These are phyloP conservation scores for Mentha longifolia DNA, from an alignment of 257 asterid genomes.

Conservation along the genomic window DNA sequence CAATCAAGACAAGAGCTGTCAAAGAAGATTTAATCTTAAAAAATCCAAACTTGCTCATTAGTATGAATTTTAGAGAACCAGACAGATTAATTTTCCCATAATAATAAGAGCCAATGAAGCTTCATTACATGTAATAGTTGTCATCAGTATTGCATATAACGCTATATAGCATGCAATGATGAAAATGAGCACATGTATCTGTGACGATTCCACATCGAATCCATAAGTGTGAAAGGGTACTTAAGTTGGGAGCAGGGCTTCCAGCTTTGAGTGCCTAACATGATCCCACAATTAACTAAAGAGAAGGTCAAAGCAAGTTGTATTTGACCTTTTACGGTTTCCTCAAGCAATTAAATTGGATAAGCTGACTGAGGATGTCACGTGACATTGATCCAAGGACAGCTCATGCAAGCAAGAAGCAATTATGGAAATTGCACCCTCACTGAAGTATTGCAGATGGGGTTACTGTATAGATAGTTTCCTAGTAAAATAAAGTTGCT, in stretches of 20 bases:
- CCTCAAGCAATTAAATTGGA: background rate
- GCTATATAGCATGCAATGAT: background rate
- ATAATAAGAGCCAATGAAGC: background rate
- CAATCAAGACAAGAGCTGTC: constrained; percentile 4
- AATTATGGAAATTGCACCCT: no score
- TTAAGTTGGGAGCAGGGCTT: no score
- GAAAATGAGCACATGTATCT: background rate
- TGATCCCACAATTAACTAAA: background rate
- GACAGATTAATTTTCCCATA: no score
- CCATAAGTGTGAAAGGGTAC: no score
- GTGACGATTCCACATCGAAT: no score
- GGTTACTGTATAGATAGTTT: no score
- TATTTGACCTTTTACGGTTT: background rate
- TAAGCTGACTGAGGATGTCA: background rate
- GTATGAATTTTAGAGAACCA: no score
- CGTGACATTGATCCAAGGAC: background rate
- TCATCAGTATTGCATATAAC: background rate
- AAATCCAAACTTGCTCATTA: background rate
- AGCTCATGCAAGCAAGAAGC: background rate
- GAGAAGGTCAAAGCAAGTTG: background rate
- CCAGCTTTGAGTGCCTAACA: no score
- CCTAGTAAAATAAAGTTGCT: no score
- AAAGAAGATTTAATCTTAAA: background rate
- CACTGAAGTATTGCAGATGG: no score
- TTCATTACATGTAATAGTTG: background rate